Percentiles rank a stretch among this genome's conserved stretches.
phyloP scores from a whole-genome alignment of 495 filamentous ascomycete species.

The Podospora didyma region DNA sequence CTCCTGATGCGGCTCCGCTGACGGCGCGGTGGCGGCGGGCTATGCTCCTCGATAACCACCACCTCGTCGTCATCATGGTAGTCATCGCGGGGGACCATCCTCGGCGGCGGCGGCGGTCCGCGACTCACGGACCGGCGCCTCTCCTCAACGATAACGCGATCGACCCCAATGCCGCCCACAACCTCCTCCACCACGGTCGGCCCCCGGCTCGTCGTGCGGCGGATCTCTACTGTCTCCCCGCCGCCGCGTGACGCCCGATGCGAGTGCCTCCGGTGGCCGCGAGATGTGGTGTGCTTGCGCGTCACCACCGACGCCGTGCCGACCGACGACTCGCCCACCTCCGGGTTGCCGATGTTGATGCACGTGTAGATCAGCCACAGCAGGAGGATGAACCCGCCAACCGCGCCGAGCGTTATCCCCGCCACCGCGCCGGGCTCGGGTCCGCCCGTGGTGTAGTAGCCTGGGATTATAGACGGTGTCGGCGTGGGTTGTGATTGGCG shows the following conservation, averaged over 20 bases:
- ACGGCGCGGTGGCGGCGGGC: conserved; percentile 26
- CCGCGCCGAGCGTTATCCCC: conserved; percentile 77
- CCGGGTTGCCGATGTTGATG: conserved; percentile 46
- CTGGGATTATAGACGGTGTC: conserved; percentile 48
- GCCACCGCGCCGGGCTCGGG: conserved; percentile 70
- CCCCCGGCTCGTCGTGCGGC: conserved; percentile 20
- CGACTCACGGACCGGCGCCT: conserved; percentile 15
- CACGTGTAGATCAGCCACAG: conserved; percentile 71
- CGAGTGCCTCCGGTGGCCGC: conserved; percentile 20
- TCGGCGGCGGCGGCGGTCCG: conserved; percentile 14
- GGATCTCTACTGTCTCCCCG: conserved; percentile 35
- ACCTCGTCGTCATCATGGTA: conserved; percentile 33
- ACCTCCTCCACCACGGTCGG: conserved; percentile 28
- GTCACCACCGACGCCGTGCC: conserved; percentile 36
- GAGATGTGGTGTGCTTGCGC: conserved; percentile 14
- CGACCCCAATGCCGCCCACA: conserved; percentile 12
- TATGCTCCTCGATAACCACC: conserved; percentile 44
- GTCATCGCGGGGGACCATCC: conserved; percentile 19
- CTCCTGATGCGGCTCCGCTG: conserved; percentile 28
- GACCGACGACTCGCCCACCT: conserved; percentile 17
- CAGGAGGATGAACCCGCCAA: conserved; percentile 77
- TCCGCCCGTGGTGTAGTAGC: conserved; percentile 60
- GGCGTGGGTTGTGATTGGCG: conserved; percentile 1
- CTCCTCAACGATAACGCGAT: conserved; percentile 39
- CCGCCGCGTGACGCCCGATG: conserved; percentile 7